Evolutionary conservation across 1,139 yeast species (phyloP).

Genomic region (Diutina mesorugosa): DNA sequence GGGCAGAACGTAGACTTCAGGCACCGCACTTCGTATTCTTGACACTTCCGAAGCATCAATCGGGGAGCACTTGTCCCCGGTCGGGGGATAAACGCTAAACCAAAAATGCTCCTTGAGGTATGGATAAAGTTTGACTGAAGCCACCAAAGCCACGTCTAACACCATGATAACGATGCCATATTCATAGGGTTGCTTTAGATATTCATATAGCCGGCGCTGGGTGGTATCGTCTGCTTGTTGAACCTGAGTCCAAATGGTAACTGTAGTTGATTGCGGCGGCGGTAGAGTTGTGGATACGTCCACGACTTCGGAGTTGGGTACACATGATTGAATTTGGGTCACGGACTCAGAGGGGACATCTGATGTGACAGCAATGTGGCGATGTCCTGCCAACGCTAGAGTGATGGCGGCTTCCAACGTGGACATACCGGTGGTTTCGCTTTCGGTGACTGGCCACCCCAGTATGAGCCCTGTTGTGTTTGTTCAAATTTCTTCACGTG

Average conservation of each 20-base stretch:
- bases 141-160: background rate
- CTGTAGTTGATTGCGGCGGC: background rate
- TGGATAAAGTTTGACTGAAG: background rate
- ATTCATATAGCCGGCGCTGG: background rate
- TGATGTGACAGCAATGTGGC: background rate
- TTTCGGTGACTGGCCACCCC: background rate
- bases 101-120: background rate
- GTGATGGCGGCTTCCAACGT: background rate
- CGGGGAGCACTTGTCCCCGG: background rate
- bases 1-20: constrained; percentile 18
- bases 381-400: background rate
- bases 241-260: background rate
- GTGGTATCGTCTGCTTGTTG: background rate
- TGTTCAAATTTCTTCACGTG: background rate
- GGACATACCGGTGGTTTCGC: background rate
- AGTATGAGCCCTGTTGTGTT: background rate
- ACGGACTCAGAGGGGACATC: background rate
- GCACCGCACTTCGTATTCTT: background rate
- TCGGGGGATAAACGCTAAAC: background rate
- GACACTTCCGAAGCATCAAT: background rate
- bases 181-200: background rate
- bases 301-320: background rate
- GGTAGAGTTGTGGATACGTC: background rate
- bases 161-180: background rate
- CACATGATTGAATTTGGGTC: background rate